These are phyloP conservation scores for Aspergillus sclerotiicarbonarius DNA, from an alignment of 495 filamentous ascomycete species.

Conservation along the genomic window DNA sequence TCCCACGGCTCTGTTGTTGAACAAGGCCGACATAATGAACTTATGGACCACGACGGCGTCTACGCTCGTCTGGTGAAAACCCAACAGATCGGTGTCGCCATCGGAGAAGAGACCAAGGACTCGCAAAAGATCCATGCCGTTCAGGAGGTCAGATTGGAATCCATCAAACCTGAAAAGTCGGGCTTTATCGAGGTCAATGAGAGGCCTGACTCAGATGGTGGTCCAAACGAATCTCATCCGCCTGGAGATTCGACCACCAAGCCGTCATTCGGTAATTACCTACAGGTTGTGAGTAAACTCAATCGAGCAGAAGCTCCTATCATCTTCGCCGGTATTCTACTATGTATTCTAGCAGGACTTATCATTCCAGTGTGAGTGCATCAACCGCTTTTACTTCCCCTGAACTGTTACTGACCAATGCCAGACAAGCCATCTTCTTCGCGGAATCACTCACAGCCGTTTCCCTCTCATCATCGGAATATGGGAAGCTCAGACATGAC, in stretches of 20 bases:
- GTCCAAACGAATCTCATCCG: neutral
- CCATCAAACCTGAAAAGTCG: neutral
- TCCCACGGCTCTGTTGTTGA: constrained; percentile 44
- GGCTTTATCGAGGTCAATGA: neutral
- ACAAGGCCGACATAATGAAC: constrained; percentile 44
- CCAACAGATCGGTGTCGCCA: neutral
- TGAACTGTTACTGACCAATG: constrained; percentile 34
- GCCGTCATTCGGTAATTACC: neutral
- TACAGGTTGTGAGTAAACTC: neutral
- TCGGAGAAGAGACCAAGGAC: neutral
- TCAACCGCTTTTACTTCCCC: constrained; percentile 1
- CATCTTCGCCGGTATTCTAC: neutral
- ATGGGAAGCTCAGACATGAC: constrained; percentile 55
- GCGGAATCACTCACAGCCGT: constrained; percentile 76
- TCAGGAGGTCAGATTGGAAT: too few species aligned
- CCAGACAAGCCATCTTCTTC: constrained; percentile 78
- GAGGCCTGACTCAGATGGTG: neutral
- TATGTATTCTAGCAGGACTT: neutral
- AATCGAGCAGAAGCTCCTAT: neutral
- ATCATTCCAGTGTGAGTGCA: neutral
- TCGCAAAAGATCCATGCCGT: too few species aligned
- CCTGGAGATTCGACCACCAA: neutral
- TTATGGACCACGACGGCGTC: constrained; percentile 33
- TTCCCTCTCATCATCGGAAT: constrained; percentile 45
- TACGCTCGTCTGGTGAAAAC: constrained; percentile 31